These are phyloP conservation scores for Fomitopsis pinicola DNA, from an alignment of 1,284 basidiomycete species.

Conservation along the genomic window DNA sequence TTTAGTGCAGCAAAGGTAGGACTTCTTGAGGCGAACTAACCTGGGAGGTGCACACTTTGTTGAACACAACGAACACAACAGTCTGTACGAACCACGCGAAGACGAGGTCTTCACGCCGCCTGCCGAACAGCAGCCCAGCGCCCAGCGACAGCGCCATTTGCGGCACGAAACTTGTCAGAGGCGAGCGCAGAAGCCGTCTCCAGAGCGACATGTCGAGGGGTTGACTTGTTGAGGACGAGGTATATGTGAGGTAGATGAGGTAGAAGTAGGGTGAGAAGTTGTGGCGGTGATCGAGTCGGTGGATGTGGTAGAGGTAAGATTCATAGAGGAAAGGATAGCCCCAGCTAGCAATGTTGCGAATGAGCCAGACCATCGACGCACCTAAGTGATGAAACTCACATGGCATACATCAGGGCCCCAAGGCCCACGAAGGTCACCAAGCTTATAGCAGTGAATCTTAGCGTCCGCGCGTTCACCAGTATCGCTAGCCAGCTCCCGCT, in stretches of 20 bases:
- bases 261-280: conserved; percentile 99
- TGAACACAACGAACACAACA: conserved; percentile 87
- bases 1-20: not conserved
- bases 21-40: conserved; percentile 37
- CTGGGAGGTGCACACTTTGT: conserved; percentile 98
- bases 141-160: conserved; percentile 69
- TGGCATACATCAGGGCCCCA: conserved; percentile 63
- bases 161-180: conserved; percentile 68
- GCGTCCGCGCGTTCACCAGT: conserved; percentile 51
- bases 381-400: conserved; percentile 47
- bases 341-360: conserved; percentile 57
- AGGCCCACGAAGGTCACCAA: conserved; percentile 61
- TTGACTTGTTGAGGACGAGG: conserved; percentile 30
- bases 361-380: conserved; percentile 2
- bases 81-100: conserved; percentile 94
- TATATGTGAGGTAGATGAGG: conserved; percentile 82
- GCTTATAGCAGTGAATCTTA: conserved; percentile 73
- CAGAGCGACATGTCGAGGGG: conserved; percentile 37
- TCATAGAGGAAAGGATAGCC: conserved; percentile 90
- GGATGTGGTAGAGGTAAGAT: conserved; percentile 91
- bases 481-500: conserved; percentile 32
- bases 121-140: conserved; percentile 62
- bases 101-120: conserved; percentile 51
- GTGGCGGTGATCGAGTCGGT: conserved; percentile 92
- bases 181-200: conserved; percentile 49